These are phyloP conservation scores for Clonostachys rosea DNA, from an alignment of 2,329 filamentous ascomycete genomes.

Conservation along the genomic window DNA sequence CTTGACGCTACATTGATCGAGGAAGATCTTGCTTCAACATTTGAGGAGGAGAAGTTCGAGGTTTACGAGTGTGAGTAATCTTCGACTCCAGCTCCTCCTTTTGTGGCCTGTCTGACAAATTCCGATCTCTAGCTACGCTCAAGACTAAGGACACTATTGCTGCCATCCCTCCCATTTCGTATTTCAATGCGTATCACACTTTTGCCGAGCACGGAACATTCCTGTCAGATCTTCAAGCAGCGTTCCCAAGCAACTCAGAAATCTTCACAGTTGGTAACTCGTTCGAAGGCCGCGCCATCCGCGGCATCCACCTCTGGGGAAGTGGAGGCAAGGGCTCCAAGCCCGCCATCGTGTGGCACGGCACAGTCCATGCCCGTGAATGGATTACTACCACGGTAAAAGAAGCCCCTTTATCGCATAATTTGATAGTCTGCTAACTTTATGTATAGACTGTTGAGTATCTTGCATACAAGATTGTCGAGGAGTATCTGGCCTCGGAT, in stretches of 20 bases:
- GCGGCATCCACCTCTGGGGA: conserved; percentile 55
- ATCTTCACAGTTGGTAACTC: conserved; percentile 43
- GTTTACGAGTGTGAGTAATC: conserved; percentile 5
- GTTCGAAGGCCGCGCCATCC: conserved; percentile 46
- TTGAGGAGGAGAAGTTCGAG: conserved; percentile 11
- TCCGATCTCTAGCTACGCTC: conserved; percentile 5
- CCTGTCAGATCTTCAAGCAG: conserved; percentile 33
- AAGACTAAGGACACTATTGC: conserved; percentile 1
- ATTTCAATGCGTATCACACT: conserved; percentile 46
- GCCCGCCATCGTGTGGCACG: conserved; percentile 51
- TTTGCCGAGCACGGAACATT: conserved; percentile 46
- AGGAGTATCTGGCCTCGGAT: conserved; percentile 13
- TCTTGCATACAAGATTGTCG: conserved; percentile 40
- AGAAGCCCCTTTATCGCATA: neutral
- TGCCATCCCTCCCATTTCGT: conserved; percentile 2
- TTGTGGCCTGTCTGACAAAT: conserved; percentile 1
- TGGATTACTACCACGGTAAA: conserved; percentile 43
- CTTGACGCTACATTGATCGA: conserved; percentile 11
- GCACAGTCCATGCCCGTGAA: conserved; percentile 55
- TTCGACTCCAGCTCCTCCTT: neutral
- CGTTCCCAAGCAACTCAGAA: conserved; percentile 38
- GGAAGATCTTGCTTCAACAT: conserved; percentile 14
- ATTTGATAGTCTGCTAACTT: neutral
- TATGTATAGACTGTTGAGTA: conserved; percentile 40
- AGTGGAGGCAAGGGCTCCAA: conserved; percentile 33